Base-by-base conservation (phyloP, 1,284 basidiomycete genomes). In the Boletus mariae region DNA sequence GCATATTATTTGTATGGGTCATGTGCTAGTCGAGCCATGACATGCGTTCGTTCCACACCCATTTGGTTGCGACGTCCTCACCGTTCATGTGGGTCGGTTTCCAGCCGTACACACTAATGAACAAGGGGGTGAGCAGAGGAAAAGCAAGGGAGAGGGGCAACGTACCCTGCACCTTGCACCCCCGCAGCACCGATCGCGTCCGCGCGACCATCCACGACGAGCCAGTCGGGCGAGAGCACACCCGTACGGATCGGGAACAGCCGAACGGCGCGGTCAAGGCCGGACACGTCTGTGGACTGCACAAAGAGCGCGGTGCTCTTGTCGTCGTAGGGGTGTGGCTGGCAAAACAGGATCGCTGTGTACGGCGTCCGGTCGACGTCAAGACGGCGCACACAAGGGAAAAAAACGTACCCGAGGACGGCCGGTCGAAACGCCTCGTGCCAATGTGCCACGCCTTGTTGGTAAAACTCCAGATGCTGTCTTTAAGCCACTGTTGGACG, bases 221-320 rank as follows among this genome's bases (percentile, higher is more conserved):
- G 64, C 88, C 90, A 94, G 62, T 91, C 87, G 1, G 91, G 89
- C 1, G 79, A 73, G 9, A 81, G 67, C 6, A 92, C 74, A 4
- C 90, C 91, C 0, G 90, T 94, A 11, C 92, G 81, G 23, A 89
- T 79, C 1, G 92, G 91, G 60, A 93, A 86, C n/a, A 92, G 71
- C 32, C 87, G 77, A 1, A 79, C 67, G 0, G 79, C 80, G 46
- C 82, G 75, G 65, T 92, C 90, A 4, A 91, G 70, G 1, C 83
- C 85, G 2, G 63, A 58, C 0, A 61, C 58, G 57, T 84, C 83
- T 6, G 80, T 78, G 5, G 80, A 82, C 8, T 84, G 71, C 20
- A 92, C 70, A 56, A 92, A 79, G 5, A 89, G 66, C 54, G 82
- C 72, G 4, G 78, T 63, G 0, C 72, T 71, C 0, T 59, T 59